These are phyloP conservation scores for Rhodotorula paludigena DNA, from an alignment of 768 basidiomycete genomes.

Conservation along the genomic window DNA sequence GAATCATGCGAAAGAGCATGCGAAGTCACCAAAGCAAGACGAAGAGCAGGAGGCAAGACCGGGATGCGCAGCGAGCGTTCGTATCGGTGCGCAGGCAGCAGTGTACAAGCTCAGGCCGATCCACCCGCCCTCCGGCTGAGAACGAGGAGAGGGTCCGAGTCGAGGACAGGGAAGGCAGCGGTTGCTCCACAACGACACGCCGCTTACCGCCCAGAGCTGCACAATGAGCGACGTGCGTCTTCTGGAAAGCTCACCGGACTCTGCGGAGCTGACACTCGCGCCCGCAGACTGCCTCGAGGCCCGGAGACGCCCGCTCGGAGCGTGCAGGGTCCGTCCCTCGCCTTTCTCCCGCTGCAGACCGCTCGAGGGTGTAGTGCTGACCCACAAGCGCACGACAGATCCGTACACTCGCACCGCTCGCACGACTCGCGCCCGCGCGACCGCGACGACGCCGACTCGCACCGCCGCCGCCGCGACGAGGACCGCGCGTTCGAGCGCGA, in stretches of 20 bases:
- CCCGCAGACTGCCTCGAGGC: neutral
- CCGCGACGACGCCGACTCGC: constrained; percentile 21
- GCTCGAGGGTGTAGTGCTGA: neutral
- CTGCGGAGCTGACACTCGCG: neutral
- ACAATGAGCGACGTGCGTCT: constrained; percentile 4
- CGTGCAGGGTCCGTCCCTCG: constrained; percentile 12
- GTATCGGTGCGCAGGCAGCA: too few species aligned
- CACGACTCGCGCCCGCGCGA: constrained; percentile 17
- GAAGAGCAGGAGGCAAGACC: too few species aligned
- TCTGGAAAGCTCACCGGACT: neutral
- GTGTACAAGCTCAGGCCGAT: too few species aligned
- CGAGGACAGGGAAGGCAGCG: too few species aligned
- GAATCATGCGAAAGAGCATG: too few species aligned
- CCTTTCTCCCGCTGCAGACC: neutral
- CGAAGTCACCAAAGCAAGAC: too few species aligned
- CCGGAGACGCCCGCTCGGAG: constrained; percentile 8
- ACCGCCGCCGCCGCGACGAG: constrained; percentile 39
- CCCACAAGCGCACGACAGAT: neutral
- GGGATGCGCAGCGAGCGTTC: too few species aligned
- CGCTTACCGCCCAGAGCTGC: too few species aligned
- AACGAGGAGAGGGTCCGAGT: too few species aligned
- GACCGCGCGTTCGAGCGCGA: constrained; percentile 40
- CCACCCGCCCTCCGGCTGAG: too few species aligned
- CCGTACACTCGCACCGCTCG: constrained; percentile 16
- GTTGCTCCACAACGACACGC: too few species aligned